These are phyloP conservation scores for Glycine tomentella DNA, from an alignment of 306 rosid species.

Conservation along the genomic window DNA sequence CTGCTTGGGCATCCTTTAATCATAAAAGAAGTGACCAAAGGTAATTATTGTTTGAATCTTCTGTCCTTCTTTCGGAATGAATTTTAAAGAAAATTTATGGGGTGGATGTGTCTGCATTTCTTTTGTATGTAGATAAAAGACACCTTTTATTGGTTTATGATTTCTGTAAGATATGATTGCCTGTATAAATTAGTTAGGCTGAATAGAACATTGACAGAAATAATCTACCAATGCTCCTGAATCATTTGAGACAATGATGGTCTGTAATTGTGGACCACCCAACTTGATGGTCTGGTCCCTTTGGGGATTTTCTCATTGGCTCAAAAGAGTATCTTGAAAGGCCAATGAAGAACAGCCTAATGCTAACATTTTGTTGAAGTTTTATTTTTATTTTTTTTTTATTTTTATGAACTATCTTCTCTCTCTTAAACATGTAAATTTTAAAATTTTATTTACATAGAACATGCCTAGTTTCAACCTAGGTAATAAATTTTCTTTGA, in stretches of 20 bases:
- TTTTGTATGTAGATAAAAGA: conserved; percentile 20
- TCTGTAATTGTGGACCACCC: background rate
- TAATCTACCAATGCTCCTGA: background rate
- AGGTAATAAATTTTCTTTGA: background rate
- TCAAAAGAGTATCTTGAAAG: conserved; percentile 12
- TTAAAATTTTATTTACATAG: background rate
- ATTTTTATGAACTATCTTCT: background rate
- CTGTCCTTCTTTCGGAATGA: conserved; percentile 1
- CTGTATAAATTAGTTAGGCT: conserved; percentile 16
- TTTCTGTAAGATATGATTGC: conserved; percentile 8
- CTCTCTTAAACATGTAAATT: background rate
- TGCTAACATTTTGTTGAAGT: background rate
- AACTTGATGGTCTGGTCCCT: background rate
- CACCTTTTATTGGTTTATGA: conserved; percentile 10
- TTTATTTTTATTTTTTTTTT: background rate
- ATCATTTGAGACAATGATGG: background rate
- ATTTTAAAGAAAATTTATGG: conserved; percentile 7
- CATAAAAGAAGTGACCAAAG: conserved; percentile 52
- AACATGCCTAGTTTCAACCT: background rate
- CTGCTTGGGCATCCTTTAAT: conserved; percentile 63
- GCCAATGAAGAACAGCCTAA: conserved; percentile 16
- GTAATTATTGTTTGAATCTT: conserved; percentile 48
- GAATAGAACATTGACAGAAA: background rate
- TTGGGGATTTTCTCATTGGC: background rate
- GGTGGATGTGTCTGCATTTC: background rate